Evolutionary conservation across 176 grass and related monocot species (phyloP), one percentile per base, ranked within the genome.

Genomic region (Lolium multiflorum): DNA sequence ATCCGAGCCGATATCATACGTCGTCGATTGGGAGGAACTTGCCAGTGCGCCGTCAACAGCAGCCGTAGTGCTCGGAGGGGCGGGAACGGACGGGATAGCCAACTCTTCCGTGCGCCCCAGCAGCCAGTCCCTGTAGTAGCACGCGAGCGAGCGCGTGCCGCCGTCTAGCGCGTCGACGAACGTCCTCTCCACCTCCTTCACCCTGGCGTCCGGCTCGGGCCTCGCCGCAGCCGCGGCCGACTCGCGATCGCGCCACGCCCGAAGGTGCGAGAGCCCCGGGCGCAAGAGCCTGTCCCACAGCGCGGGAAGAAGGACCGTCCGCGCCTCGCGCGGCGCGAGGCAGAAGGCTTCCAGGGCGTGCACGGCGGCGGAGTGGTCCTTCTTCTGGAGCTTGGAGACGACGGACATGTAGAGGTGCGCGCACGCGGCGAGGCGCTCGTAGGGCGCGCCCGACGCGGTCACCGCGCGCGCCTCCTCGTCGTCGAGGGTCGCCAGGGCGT

Each of bases 91-190:
- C 16, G 91, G 92, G 22, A 88, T 82, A 1, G 60, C 69, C 83
- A 87, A 79, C 24, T 55, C 74, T 5, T 88, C 35, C 3, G 80
- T 90, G 69, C 91, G 91, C 3, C 88, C 93, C 20, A 83, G 84
- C 7, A 98, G 81, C 96, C 91, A 98, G n/a, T 95, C 91, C 37
- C 86, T 90, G 89, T 98, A 98, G 90, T 98, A 95, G 73, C 83
- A 50, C 52, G 96, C 96, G 68, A 98, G 61, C 21, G 17, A 26
- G 20, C 89, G 78, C 22, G 96, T 95, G 17, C 91, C 89, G 0
- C 74, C 88, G 76, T 98, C 80, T 67, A 95, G 7, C 6, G 55
- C 84, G 26, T 91, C 86, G 0, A 63, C 22, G 79, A 93, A 95
- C 21, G 13, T 72, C 66, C 14, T 84, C 43, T 87, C 82, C 54